Evolutionary conservation across 495 filamentous ascomycete genomes (phyloP).

Genomic region (Tuber umbilicatum): DNA sequence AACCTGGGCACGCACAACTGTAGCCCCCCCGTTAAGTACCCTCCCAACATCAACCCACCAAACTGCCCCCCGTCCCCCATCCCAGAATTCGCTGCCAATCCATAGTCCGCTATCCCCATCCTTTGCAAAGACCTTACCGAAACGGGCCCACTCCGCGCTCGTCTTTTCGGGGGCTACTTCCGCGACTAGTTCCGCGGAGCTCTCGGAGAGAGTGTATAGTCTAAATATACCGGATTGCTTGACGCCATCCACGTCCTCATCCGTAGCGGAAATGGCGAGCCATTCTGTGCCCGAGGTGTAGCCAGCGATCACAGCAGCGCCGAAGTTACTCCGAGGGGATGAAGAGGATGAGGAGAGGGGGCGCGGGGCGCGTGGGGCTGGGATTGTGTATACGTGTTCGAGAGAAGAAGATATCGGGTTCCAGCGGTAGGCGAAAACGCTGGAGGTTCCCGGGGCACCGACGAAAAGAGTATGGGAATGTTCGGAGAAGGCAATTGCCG

Average conservation of each 20-base stretch:
- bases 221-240: conserved; percentile 27
- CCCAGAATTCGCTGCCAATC: conserved; percentile 36
- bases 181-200: background rate
- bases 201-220: conserved; percentile 16
- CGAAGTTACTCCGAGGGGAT: conserved; percentile 14
- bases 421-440: conserved; percentile 23
- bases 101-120: conserved; percentile 15
- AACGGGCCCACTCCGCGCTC: conserved; percentile 16
- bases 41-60: conserved; percentile 30
- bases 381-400: conserved; percentile 12
- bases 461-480: conserved; percentile 19
- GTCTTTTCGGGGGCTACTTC: conserved; percentile 12
- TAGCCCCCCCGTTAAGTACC: background rate
- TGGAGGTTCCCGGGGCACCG: conserved; percentile 27
- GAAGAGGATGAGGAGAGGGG: background rate
- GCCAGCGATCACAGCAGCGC: conserved; percentile 7
- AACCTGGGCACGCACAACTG: background rate
- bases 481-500: conserved; percentile 4
- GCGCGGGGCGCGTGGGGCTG: background rate
- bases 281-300: conserved; percentile 13
- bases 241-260: conserved; percentile 25
- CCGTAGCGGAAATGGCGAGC: conserved; percentile 20
- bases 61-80: conserved; percentile 23
- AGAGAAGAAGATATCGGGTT: background rate
- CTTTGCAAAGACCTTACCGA: conserved; percentile 19